phyloP scores from a whole-genome alignment of 371 early-diverging fungal species.

The Zychaea mexicana region DNA sequence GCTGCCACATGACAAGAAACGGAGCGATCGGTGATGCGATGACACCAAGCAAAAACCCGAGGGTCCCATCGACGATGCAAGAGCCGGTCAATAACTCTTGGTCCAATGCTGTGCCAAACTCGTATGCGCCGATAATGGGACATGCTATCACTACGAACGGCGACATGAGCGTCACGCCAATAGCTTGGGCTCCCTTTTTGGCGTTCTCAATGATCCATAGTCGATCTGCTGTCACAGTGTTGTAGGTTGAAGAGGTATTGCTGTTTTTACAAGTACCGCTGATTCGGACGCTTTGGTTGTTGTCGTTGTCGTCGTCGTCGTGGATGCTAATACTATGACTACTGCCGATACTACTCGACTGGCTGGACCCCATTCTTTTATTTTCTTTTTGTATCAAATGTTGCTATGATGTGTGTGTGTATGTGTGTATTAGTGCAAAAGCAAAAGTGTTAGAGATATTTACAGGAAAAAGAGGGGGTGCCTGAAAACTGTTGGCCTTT shows the following conservation, averaged over 20 bases:
- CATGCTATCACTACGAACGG: conserved; percentile 30
- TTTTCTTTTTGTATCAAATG: too few species aligned
- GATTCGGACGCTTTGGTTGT: too few species aligned
- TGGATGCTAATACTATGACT: too few species aligned
- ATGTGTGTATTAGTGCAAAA: too few species aligned
- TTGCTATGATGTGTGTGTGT: too few species aligned
- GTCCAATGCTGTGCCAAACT: conserved; percentile 22
- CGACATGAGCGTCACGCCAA: conserved; percentile 20
- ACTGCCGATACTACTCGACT: neutral
- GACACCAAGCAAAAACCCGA: conserved; percentile 31
- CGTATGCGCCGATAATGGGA: conserved; percentile 37
- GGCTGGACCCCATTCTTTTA: neutral
- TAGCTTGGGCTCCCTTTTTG: conserved; percentile 22
- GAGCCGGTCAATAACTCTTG: conserved; percentile 24
- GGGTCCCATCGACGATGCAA: conserved; percentile 15
- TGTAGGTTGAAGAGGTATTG: too few species aligned
- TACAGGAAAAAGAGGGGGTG: too few species aligned
- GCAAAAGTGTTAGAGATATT: too few species aligned
- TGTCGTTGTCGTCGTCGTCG: too few species aligned
- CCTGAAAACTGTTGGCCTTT: too few species aligned
- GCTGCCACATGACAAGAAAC: conserved; percentile 23
- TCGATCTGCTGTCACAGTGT: conserved; percentile 21
- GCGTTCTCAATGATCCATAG: conserved; percentile 24
- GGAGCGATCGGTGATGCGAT: conserved; percentile 31
- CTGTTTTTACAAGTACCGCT: too few species aligned